Evolutionary conservation across 306 rosid genomes (phyloP).

Genomic region (Canavalia ensiformis): DNA sequence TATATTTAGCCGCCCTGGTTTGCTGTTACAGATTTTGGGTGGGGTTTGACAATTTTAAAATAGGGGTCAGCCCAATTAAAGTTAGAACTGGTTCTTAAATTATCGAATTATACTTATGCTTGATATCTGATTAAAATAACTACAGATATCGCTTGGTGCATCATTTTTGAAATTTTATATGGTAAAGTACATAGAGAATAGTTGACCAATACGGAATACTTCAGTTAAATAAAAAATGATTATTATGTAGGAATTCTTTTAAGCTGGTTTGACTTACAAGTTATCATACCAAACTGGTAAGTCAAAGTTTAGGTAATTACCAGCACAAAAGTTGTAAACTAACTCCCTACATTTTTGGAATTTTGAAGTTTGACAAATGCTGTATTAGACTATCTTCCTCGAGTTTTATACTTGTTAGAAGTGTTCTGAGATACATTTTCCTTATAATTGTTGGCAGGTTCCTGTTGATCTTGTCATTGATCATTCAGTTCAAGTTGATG

Average conservation of each 20-base stretch:
- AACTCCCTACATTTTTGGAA: conserved; percentile 10
- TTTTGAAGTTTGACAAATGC: conserved; percentile 1
- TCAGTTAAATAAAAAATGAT: conserved; percentile 9
- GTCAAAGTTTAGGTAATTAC: conserved; percentile 24
- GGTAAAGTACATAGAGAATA: not conserved
- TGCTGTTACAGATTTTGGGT: conserved; percentile 29
- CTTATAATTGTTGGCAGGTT: conserved; percentile 58
- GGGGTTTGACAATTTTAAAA: conserved; percentile 30
- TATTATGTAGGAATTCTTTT: conserved; percentile 14
- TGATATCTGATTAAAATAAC: not conserved
- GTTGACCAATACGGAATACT: not conserved
- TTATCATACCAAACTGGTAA: not conserved
- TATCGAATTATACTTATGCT: not conserved
- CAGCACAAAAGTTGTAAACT: conserved; percentile 12
- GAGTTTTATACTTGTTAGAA: conserved; percentile 36
- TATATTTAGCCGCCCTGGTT: conserved; percentile 8
- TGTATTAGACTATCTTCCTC: not conserved
- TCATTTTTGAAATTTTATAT: not conserved
- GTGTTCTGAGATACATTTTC: conserved; percentile 5
- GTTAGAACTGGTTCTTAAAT: conserved; percentile 3
- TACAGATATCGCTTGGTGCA: not conserved
- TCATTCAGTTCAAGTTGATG: conserved; percentile 97
- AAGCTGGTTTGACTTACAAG: conserved; percentile 4
- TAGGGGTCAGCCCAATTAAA: not conserved
- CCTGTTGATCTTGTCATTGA: conserved; percentile 96